Evolutionary conservation across 371 early-diverging fungal genomes (phyloP), one percentile per base, ranked within the genome.

Genomic region (Rhizomucor miehei): DNA sequence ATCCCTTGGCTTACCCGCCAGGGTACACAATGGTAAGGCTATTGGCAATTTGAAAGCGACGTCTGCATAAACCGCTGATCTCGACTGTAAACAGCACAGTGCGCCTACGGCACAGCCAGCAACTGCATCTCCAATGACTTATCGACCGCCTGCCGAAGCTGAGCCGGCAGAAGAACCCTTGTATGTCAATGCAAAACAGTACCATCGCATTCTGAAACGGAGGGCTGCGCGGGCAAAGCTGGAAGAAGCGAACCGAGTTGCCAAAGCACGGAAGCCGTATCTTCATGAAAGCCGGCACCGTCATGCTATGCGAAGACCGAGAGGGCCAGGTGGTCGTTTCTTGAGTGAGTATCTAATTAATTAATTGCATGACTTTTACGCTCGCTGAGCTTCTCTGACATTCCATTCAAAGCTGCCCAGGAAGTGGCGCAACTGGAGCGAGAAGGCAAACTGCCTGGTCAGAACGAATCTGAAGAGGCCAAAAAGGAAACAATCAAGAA

Each of bases 261-360:
- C 81, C 10, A 79, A 75, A 59, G 76, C 77, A 29, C 69, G 82
- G 45, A 85, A 87, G 73, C 83, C 87, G 40, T 98, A 95, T 73
- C 77, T 94, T 38, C 98, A 98, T 73, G 98, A 98, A 74, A 92
- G 92, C 51, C 77, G 98, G 59, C 98, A 98, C 68, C 86, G 85
- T 60, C 98, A 98, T 76, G 98, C 98, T 6, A 92, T 95, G 93
- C 84, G 92, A 58, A 73, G 98, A 51, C 89, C 93, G 47, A 81
- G 98, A 71, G 98, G 96, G 21, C 91, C 91, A 10, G 93, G 93
- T 35, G 93, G 93, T 17, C 68, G 91, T 41, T 93, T 91, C 67
- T 63, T 91, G 49, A 87, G 73, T 68, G 60, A 63, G 67, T 57
- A 4, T 25, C 24, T 25, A 14, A 17, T 25, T 52, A 39, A 49